These are phyloP conservation scores for Clonostachys solani DNA, from an alignment of 2,329 filamentous ascomycete species.

Conservation along the genomic window DNA sequence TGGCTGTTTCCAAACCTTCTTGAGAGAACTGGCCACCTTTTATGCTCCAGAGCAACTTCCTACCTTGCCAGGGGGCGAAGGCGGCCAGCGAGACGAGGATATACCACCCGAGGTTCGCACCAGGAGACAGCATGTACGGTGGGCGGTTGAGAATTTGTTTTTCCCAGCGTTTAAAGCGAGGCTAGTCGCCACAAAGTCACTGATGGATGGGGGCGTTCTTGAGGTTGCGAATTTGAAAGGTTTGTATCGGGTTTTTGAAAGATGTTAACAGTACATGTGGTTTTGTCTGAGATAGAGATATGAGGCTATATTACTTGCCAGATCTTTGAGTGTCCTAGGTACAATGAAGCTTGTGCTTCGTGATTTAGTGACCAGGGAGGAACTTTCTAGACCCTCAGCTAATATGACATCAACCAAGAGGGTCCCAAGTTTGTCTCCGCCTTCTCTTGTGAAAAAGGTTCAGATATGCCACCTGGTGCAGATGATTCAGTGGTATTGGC, in stretches of 20 bases:
- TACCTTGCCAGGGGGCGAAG: conserved; percentile 27
- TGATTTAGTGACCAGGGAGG: too few relatives aligned
- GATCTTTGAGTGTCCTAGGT: too few relatives aligned
- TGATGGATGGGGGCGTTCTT: conserved; percentile 71
- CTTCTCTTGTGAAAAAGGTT: too few relatives aligned
- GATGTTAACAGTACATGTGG: conserved; percentile 56
- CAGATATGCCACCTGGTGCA: too few relatives aligned
- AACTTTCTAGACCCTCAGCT: too few relatives aligned
- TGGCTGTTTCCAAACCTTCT: conserved; percentile 76
- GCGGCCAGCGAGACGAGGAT: conserved; percentile 23
- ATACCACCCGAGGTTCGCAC: conserved; percentile 46
- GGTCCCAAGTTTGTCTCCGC: too few relatives aligned
- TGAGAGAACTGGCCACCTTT: conserved; percentile 83
- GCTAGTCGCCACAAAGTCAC: conserved; percentile 72
- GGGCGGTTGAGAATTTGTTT: conserved; percentile 77
- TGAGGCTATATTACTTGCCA: too few relatives aligned
- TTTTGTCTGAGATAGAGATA: too few relatives aligned
- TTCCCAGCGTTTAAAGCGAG: conserved; percentile 86
- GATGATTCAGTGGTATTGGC: too few relatives aligned
- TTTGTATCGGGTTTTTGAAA: conserved; percentile 89
- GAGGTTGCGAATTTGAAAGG: conserved; percentile 92
- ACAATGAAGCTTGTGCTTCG: too few relatives aligned
- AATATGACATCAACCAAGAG: too few relatives aligned
- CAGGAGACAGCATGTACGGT: conserved; percentile 65
- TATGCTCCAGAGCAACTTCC: conserved; percentile 88